Percentiles rank a stretch among this genome's conserved stretches.
These are phyloP conservation scores for Fraxinus baroniana DNA, from an alignment of 305 asterid species.

Conservation along the genomic window DNA sequence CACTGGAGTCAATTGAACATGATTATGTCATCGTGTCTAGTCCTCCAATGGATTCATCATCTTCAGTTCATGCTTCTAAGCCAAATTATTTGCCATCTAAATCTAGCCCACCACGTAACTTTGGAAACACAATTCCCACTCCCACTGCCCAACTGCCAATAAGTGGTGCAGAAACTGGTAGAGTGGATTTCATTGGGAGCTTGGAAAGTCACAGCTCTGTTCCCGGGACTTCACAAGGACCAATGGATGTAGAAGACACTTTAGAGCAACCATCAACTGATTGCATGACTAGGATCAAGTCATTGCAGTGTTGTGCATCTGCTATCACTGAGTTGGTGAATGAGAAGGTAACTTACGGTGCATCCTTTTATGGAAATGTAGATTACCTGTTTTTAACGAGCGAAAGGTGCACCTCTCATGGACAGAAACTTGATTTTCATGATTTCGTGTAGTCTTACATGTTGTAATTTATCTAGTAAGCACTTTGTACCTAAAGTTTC, in stretches of 20 bases:
- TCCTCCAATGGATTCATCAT: slow-evolving; percentile 51
- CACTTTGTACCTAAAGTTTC: background rate
- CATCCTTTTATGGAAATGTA: background rate
- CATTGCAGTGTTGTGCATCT: slow-evolving; percentile 64
- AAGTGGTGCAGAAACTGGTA: slow-evolving; percentile 38
- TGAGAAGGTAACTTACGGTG: slow-evolving; percentile 59
- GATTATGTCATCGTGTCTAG: slow-evolving; percentile 80
- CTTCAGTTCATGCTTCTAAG: slow-evolving; percentile 56
- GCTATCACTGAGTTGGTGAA: slow-evolving; percentile 70
- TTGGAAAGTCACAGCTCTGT: slow-evolving; percentile 55
- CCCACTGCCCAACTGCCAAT: slow-evolving; percentile 59
- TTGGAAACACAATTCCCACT: slow-evolving; percentile 40
- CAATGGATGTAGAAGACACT: slow-evolving; percentile 42
- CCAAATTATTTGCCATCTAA: slow-evolving; percentile 46
- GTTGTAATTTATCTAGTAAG: background rate
- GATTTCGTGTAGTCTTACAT: background rate
- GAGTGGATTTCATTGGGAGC: slow-evolving; percentile 41
- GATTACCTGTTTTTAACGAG: background rate
- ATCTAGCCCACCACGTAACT: slow-evolving; percentile 44
- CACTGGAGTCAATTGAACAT: slow-evolving; percentile 69
- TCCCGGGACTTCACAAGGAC: slow-evolving; percentile 63
- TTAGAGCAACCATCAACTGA: slow-evolving; percentile 66
- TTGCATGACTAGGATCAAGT: slow-evolving; percentile 67
- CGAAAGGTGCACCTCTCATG: background rate
- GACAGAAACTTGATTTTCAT: background rate